These are phyloP conservation scores for Colletotrichum tropicale DNA, from an alignment of 2,329 filamentous ascomycete genomes.

Conservation along the genomic window DNA sequence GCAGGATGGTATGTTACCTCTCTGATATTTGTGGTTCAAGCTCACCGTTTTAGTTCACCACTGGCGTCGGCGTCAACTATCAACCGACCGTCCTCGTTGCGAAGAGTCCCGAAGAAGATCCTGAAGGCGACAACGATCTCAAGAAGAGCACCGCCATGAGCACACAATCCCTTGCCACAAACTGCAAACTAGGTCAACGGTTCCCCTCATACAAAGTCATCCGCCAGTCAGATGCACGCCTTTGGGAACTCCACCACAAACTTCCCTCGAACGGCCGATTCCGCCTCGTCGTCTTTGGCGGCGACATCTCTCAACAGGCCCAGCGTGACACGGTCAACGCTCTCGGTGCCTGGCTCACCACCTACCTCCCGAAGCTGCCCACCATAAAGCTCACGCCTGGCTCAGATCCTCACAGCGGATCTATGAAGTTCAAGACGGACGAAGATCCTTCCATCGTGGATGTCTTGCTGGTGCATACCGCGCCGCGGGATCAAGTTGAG, in stretches of 20 bases:
- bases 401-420: constrained; percentile 10
- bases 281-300: constrained; percentile 65
- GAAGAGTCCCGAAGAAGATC: constrained; percentile 46
- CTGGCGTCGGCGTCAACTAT: constrained; percentile 56
- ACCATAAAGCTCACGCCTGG: constrained; percentile 5
- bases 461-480: constrained; percentile 63
- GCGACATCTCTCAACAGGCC: constrained; percentile 51
- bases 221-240: constrained; percentile 58
- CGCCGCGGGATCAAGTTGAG: constrained; percentile 55
- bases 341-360: constrained; percentile 49
- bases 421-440: constrained; percentile 16
- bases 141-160: constrained; percentile 37
- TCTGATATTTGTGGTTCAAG: neutral
- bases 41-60: constrained; percentile 18
- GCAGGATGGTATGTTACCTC: constrained; percentile 41
- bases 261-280: constrained; percentile 63
- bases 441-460: constrained; percentile 46
- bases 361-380: constrained; percentile 8
- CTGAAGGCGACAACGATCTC: constrained; percentile 37
- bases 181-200: constrained; percentile 58
- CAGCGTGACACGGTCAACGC: constrained; percentile 49
- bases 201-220: constrained; percentile 64
- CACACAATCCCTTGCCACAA: constrained; percentile 47
- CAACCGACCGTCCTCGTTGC: constrained; percentile 58
- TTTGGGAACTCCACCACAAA: constrained; percentile 64